phyloP scores from a whole-genome alignment of 106 monocot genomes.

The Xerophyta viscosa region DNA sequence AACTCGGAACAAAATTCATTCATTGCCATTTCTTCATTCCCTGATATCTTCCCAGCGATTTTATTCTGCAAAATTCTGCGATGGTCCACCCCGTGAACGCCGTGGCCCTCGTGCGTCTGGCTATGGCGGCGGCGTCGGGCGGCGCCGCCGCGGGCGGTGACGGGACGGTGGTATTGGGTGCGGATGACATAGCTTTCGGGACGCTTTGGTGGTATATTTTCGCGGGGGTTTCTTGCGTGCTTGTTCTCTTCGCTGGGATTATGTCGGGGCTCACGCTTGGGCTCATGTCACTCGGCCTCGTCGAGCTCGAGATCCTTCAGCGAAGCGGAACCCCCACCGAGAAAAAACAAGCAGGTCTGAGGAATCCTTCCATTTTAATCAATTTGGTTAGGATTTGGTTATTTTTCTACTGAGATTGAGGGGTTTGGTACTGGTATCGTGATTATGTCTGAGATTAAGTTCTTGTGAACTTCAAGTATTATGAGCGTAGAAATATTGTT shows the following conservation, averaged over 20 bases:
- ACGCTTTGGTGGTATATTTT: slow-evolving; percentile 55
- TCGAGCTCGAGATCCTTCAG: slow-evolving; percentile 97
- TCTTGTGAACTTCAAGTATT: too few relatives aligned
- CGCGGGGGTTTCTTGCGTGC: slow-evolving; percentile 77
- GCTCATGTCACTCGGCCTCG: slow-evolving; percentile 92
- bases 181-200: slow-evolving; percentile 55
- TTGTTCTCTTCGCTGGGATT: slow-evolving; percentile 94
- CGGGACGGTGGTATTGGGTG: slow-evolving; percentile 5
- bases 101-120: slow-evolving; percentile 20
- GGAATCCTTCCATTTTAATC: neutral
- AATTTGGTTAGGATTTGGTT: neutral
- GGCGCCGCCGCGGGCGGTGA: slow-evolving; percentile 8
- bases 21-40: too few relatives aligned
- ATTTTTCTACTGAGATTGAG: too few relatives aligned
- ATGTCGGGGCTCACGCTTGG: slow-evolving; percentile 98
- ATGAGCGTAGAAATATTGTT: too few relatives aligned
- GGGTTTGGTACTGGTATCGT: too few relatives aligned
- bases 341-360: slow-evolving; percentile 83
- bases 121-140: slow-evolving; percentile 5
- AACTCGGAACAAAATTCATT: too few relatives aligned
- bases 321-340: slow-evolving; percentile 69
- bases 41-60: too few relatives aligned
- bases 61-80: neutral
- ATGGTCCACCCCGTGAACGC: slow-evolving; percentile 31
- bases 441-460: too few relatives aligned